phyloP scores from a whole-genome alignment of 257 asterid species.

The Paulownia fortunei region DNA sequence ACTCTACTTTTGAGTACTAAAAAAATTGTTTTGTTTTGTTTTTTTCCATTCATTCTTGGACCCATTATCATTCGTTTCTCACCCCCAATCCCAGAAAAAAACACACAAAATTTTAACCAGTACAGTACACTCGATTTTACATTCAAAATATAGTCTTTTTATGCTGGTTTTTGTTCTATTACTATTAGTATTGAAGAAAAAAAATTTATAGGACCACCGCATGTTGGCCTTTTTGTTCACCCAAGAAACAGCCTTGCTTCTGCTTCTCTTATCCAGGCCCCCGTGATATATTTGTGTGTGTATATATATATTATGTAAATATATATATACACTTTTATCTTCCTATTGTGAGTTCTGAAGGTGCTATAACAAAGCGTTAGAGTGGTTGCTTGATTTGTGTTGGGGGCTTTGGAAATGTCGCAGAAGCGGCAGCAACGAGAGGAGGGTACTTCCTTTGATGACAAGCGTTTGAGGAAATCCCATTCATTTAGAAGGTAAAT shows the following conservation, averaged over 20 bases:
- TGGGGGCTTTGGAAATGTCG: constrained; percentile 36
- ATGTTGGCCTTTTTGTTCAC: constrained; percentile 39
- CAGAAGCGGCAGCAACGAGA: constrained; percentile 64
- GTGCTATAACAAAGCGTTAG: background rate
- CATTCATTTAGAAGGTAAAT: constrained; percentile 65
- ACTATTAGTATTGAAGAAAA: background rate
- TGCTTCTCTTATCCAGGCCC: constrained; percentile 17
- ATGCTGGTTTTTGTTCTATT: background rate
- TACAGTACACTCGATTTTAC: background rate
- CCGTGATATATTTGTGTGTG: constrained; percentile 25
- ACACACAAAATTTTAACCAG: background rate
- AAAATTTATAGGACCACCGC: constrained; percentile 32
- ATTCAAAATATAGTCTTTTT: background rate
- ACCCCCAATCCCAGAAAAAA: background rate
- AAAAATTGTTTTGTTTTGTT: background rate
- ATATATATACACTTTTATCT: background rate
- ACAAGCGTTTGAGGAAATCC: constrained; percentile 60
- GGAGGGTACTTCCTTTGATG: constrained; percentile 54
- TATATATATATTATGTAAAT: background rate
- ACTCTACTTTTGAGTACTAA: background rate
- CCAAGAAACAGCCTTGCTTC: constrained; percentile 8
- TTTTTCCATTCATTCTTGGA: background rate
- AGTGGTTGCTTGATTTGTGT: constrained; percentile 17
- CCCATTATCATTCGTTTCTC: background rate
- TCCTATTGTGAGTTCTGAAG: background rate